Evolutionary conservation across 495 filamentous ascomycete species (phyloP).

Genomic region (Aspergillus egyptiacus): DNA sequence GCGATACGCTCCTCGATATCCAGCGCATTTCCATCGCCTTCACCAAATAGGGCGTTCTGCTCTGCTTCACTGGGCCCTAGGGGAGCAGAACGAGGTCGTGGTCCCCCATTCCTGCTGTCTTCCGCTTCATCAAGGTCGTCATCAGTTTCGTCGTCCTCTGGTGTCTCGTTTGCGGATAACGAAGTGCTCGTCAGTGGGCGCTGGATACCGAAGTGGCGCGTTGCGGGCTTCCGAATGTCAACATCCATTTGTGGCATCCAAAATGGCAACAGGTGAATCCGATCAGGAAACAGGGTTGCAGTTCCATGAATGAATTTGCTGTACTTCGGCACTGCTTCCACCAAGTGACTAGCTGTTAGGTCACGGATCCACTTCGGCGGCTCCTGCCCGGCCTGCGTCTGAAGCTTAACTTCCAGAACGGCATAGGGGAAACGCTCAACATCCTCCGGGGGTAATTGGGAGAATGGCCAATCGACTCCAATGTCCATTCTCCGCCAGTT

Average conservation of each 20-base stretch:
- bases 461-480: constrained; percentile 92
- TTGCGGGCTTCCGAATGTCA: constrained; percentile 90
- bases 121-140: constrained; percentile 49
- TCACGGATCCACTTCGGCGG: constrained; percentile 95
- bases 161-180: constrained; percentile 63
- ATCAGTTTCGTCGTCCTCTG: constrained; percentile 57
- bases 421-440: constrained; percentile 92
- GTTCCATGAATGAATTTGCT: constrained; percentile 98
- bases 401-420: constrained; percentile 93
- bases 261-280: constrained; percentile 87
- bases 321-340: constrained; percentile 97
- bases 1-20: constrained; percentile 73
- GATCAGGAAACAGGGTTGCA: constrained; percentile 75
- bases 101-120: not conserved
- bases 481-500: constrained; percentile 99
- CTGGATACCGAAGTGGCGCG: constrained; percentile 82
- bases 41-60: constrained; percentile 27
- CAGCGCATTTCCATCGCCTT: constrained; percentile 46
- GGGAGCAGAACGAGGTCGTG: not conserved
- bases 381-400: constrained; percentile 95
- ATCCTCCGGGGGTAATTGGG: constrained; percentile 77
- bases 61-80: not conserved
- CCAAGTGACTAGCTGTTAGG: constrained; percentile 83
- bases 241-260: constrained; percentile 99
- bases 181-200: constrained; percentile 67